phyloP scores from a whole-genome alignment of 169 alveolate genomes.

The Cryptosporidium andersoni region DNA sequence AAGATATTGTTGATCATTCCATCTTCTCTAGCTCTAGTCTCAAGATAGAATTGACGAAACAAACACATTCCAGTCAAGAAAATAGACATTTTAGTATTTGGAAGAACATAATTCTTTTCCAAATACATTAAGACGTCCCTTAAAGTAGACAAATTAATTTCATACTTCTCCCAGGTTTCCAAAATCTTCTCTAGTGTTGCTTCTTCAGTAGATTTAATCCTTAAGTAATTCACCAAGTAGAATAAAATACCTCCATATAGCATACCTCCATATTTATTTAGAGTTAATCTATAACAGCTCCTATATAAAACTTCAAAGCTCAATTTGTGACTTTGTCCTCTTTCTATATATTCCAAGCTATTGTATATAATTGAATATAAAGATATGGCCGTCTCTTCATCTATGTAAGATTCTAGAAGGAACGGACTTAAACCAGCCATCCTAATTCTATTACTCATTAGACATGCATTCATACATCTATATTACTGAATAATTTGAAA shows the following conservation, averaged over 20 bases:
- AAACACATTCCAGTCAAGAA: slow-evolving; percentile 38
- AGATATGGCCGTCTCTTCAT: slow-evolving; percentile 35
- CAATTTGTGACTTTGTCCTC: slow-evolving; percentile 40
- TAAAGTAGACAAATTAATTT: slow-evolving; percentile 25
- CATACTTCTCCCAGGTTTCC: slow-evolving; percentile 44
- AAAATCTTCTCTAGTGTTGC: neutral
- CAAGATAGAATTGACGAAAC: slow-evolving; percentile 23
- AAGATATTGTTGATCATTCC: slow-evolving; percentile 3
- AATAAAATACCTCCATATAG: slow-evolving; percentile 46
- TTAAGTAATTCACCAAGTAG: slow-evolving; percentile 20
- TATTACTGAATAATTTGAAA: too few relatives aligned
- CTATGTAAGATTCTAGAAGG: slow-evolving; percentile 45
- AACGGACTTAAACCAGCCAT: slow-evolving; percentile 16
- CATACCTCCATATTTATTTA: slow-evolving; percentile 67
- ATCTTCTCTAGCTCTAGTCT: neutral
- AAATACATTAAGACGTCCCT: slow-evolving; percentile 46
- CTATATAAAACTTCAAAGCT: slow-evolving; percentile 67
- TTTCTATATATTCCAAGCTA: slow-evolving; percentile 15
- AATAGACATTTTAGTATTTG: slow-evolving; percentile 50
- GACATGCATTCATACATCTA: too few relatives aligned
- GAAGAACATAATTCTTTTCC: slow-evolving; percentile 38
- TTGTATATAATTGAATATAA: slow-evolving; percentile 29
- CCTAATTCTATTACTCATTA: neutral
- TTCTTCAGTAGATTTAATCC: neutral
- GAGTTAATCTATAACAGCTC: slow-evolving; percentile 61